Evolutionary conservation across 345 rosid species (phyloP).

Genomic region (Heritiera fomes): DNA sequence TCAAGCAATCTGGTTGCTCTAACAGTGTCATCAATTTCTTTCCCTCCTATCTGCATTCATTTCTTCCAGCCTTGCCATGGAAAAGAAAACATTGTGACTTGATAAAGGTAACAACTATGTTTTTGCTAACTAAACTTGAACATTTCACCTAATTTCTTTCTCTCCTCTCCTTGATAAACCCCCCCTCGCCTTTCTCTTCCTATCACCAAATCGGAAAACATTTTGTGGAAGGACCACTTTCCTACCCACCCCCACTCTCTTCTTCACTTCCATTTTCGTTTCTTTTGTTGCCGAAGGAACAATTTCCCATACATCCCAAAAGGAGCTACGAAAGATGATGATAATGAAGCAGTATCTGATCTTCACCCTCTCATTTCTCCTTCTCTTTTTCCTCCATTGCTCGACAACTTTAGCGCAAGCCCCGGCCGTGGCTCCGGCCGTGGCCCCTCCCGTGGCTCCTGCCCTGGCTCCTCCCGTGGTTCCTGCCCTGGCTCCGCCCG

Average conservation of each 20-base stretch:
- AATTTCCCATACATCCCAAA: conserved; percentile 4
- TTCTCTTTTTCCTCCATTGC: conserved; percentile 24
- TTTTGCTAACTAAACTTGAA: conserved; percentile 1
- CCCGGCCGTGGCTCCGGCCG: conserved; percentile 30
- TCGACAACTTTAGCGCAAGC: conserved; percentile 29
- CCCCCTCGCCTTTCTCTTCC: conserved; percentile 14
- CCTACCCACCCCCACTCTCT: neutral
- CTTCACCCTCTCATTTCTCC: conserved; percentile 23
- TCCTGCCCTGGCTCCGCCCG: neutral
- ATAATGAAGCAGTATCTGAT: conserved; percentile 23
- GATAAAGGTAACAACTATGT: neutral
- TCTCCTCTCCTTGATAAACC: conserved; percentile 28
- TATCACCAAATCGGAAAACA: neutral
- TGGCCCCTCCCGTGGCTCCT: conserved; percentile 42
- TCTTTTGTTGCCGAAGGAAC: conserved; percentile 5
- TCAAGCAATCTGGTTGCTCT: conserved; percentile 52
- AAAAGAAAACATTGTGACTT: neutral
- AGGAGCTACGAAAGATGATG: conserved; percentile 12
- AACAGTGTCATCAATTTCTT: conserved; percentile 21
- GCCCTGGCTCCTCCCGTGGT: conserved; percentile 20
- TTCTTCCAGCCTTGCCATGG: neutral
- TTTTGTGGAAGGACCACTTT: conserved; percentile 26
- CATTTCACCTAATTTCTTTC: conserved; percentile 21
- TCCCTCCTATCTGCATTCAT: neutral
- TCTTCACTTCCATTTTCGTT: neutral